These are phyloP conservation scores for Penicillium palitans DNA, from an alignment of 2,329 filamentous ascomycete genomes.

Conservation along the genomic window DNA sequence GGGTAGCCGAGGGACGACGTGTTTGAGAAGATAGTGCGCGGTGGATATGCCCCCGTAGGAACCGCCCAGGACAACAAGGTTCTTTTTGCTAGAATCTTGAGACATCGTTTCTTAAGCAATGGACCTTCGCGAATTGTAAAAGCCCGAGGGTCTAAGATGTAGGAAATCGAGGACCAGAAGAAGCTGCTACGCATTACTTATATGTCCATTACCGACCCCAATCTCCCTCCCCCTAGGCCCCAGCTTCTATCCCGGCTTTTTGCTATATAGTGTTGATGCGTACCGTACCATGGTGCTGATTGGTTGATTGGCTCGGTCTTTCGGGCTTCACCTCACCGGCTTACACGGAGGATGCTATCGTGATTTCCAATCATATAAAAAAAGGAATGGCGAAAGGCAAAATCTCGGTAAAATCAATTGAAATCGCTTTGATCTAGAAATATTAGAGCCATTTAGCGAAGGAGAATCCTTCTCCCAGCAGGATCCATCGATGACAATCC, in stretches of 20 bases:
- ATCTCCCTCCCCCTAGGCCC: background rate
- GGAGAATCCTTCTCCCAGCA: no score
- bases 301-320: background rate
- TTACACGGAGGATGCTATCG: background rate
- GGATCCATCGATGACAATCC: no score
- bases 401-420: background rate
- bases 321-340: background rate
- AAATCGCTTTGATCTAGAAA: background rate
- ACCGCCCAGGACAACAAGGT: conserved; percentile 51
- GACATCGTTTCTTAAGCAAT: background rate
- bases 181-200: background rate
- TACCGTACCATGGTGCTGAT: background rate
- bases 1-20: conserved; percentile 49
- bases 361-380: no score
- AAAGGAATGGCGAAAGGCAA: no score
- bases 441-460: no score
- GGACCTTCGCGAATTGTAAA: background rate
- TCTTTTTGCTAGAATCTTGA: background rate
- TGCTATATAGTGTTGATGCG: background rate
- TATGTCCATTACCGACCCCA: background rate
- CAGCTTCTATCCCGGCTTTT: no score
- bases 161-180: background rate
- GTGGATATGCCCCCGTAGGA: conserved; percentile 55
- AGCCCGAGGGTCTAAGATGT: background rate
- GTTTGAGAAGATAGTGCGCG: conserved; percentile 57